These are phyloP conservation scores for Wallemia ichthyophaga DNA, from an alignment of 1,284 basidiomycete genomes.

Conservation along the genomic window DNA sequence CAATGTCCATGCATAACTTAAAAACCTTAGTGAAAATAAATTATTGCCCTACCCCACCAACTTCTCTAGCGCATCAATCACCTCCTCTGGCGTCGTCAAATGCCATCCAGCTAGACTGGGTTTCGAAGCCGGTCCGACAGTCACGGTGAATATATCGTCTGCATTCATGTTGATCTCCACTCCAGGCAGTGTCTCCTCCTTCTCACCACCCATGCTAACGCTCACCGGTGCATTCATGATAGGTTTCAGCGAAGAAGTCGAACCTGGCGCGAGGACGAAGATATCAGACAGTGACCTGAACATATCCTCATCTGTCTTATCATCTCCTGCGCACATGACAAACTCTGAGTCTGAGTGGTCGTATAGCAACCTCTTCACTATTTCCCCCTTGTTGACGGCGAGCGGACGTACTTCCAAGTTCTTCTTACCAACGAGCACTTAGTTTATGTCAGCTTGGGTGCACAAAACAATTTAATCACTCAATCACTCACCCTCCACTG, in stretches of 20 bases:
- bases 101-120: slow-evolving; percentile 67
- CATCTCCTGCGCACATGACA: slow-evolving; percentile 88
- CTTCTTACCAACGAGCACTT: slow-evolving; percentile 88
- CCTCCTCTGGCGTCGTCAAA: slow-evolving; percentile 41
- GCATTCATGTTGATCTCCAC: slow-evolving; percentile 33
- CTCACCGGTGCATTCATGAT: slow-evolving; percentile 38
- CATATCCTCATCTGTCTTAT: slow-evolving; percentile 97
- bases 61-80: slow-evolving; percentile 31
- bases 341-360: slow-evolving; percentile 76
- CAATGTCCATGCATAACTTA: too few relatives aligned
- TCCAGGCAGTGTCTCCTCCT: slow-evolving; percentile 18
- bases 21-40: too few relatives aligned
- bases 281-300: slow-evolving; percentile 43
- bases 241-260: slow-evolving; percentile 15
- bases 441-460: slow-evolving; percentile 12
- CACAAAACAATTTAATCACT: not conserved
- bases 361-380: slow-evolving; percentile 77
- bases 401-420: slow-evolving; percentile 85
- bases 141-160: slow-evolving; percentile 54
- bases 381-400: slow-evolving; percentile 94
- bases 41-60: too few relatives aligned
- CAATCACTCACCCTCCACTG: slow-evolving; percentile 37
- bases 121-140: slow-evolving; percentile 58
- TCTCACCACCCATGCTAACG: slow-evolving; percentile 25
- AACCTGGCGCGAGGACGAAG: slow-evolving; percentile 24